Conservation (phyloP, 176 grass and related monocot genomes). For the Paspalum vaginatum region DNA sequence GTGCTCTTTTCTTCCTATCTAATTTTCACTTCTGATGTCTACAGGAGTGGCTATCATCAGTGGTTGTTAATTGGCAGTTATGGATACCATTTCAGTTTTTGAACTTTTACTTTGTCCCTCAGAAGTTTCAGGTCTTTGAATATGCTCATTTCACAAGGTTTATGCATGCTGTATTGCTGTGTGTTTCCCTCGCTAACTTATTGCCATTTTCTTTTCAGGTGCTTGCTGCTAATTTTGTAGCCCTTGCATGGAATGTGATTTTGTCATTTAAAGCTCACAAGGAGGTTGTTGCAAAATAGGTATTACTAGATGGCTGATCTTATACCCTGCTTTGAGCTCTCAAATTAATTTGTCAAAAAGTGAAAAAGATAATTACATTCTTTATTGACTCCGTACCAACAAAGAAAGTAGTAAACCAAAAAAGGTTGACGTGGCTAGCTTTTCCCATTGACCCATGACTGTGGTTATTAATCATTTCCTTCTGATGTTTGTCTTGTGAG, state of each 20-base stretch:
- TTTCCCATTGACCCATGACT: not conserved
- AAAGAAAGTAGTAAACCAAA: not conserved
- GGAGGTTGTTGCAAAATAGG: slow-evolving; percentile 67
- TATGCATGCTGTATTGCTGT: not conserved
- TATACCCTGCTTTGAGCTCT: not conserved
- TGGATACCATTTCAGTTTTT: slow-evolving; percentile 97
- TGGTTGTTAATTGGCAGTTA: slow-evolving; percentile 86
- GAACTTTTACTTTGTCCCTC: slow-evolving; percentile 93
- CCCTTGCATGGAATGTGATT: slow-evolving; percentile 86
- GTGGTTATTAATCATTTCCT: no score
- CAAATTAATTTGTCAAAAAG: not conserved
- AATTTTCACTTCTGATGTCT: slow-evolving; percentile 27
- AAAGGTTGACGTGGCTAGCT: not conserved
- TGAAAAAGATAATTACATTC: not conserved
- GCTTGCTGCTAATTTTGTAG: slow-evolving; percentile 79
- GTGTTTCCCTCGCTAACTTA: not conserved
- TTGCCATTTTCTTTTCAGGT: slow-evolving; percentile 38
- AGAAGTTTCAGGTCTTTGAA: slow-evolving; percentile 75
- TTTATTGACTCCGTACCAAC: not conserved
- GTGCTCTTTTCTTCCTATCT: slow-evolving; percentile 24
- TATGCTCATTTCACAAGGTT: not conserved
- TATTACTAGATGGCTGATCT: not conserved
- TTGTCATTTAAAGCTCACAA: slow-evolving; percentile 92
- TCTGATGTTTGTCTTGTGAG: not conserved
- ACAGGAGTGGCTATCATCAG: slow-evolving; percentile 78